Conservation (phyloP, 1,284 basidiomycete genomes). For the Malassezia vespertilionis region DNA sequence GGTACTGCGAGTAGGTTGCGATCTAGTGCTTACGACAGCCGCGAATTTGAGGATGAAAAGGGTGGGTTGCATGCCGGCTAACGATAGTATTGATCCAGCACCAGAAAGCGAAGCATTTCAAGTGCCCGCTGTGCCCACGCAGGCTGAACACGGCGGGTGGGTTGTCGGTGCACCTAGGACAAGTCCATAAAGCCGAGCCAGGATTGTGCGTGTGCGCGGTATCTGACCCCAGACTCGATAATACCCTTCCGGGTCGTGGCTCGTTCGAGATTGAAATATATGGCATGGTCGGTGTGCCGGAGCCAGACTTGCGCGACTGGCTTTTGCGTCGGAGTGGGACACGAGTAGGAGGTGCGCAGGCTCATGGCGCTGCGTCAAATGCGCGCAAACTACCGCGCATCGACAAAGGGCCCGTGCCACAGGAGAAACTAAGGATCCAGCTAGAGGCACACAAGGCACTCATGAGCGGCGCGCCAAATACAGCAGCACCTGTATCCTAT, state of each 20-base stretch:
- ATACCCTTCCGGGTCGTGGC: slow-evolving; percentile 87
- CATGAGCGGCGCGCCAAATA: slow-evolving; percentile 59
- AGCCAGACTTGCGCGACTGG: slow-evolving; percentile 85
- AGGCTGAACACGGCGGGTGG: slow-evolving; percentile 93
- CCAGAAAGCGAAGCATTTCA: slow-evolving; percentile 99
- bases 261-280: slow-evolving; percentile 99
- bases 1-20: slow-evolving; percentile 88
- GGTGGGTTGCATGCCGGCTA: slow-evolving; percentile 16
- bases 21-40: slow-evolving; percentile 18
- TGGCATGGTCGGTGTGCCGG: slow-evolving; percentile 96
- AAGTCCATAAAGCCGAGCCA: slow-evolving; percentile 94
- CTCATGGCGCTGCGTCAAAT: slow-evolving; percentile 11
- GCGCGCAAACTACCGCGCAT: slow-evolving; percentile 66
- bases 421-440: slow-evolving; percentile 68
- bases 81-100: slow-evolving; percentile 86
- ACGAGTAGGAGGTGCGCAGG: slow-evolving; percentile 23
- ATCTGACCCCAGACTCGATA: slow-evolving; percentile 62
- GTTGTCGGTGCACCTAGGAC: slow-evolving; percentile 93
- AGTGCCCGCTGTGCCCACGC: slow-evolving; percentile 87
- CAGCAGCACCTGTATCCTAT: slow-evolving; percentile 31
- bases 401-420: slow-evolving; percentile 61
- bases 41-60: slow-evolving; percentile 47
- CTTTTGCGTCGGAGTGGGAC: slow-evolving; percentile 64
- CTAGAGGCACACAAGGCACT: slow-evolving; percentile 79
- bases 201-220: slow-evolving; percentile 68